Percentiles rank a stretch among this genome's conserved stretches.
Evolutionary conservation across 768 basidiomycete genomes (phyloP).

Genomic region (Suillus ampliporus): DNA sequence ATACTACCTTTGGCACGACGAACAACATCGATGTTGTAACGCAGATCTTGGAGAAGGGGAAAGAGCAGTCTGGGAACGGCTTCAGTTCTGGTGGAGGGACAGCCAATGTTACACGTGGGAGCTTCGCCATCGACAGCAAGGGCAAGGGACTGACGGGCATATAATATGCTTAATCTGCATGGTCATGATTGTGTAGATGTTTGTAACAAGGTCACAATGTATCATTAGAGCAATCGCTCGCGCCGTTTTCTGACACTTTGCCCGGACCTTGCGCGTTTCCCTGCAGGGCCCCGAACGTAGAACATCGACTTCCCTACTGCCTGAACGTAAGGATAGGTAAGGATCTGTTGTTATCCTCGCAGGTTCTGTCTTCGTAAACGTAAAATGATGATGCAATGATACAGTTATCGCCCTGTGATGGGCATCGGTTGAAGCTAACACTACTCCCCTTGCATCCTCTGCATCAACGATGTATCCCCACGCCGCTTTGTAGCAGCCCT

Average conservation of each 20-base stretch:
- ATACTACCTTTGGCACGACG: slow-evolving; percentile 67
- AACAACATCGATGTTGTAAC: slow-evolving; percentile 69
- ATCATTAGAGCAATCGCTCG: slow-evolving; percentile 19
- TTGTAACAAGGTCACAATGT: slow-evolving; percentile 18
- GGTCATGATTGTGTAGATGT: neutral
- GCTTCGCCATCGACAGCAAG: slow-evolving; percentile 43
- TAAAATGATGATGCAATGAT: neutral
- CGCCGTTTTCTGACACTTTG: too few relatives aligned
- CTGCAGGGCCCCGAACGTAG: neutral
- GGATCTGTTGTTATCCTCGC: neutral
- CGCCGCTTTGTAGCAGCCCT: slow-evolving; percentile 4
- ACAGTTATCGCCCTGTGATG: neutral
- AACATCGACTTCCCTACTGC: slow-evolving; percentile 13
- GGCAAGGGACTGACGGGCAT: slow-evolving; percentile 46
- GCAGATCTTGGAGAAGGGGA: slow-evolving; percentile 67
- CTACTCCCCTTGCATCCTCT: slow-evolving; percentile 15
- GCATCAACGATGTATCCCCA: slow-evolving; percentile 15
- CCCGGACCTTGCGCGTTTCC: neutral
- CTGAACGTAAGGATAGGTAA: neutral
- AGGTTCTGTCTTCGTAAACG: slow-evolving; percentile 3
- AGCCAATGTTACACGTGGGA: slow-evolving; percentile 38
- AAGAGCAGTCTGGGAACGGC: slow-evolving; percentile 56
- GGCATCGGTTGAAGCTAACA: neutral
- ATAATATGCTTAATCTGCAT: slow-evolving; percentile 16
- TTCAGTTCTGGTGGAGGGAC: slow-evolving; percentile 32